Base-by-base conservation (phyloP, 1,284 basidiomycete genomes). In the Peniophora sp. region DNA sequence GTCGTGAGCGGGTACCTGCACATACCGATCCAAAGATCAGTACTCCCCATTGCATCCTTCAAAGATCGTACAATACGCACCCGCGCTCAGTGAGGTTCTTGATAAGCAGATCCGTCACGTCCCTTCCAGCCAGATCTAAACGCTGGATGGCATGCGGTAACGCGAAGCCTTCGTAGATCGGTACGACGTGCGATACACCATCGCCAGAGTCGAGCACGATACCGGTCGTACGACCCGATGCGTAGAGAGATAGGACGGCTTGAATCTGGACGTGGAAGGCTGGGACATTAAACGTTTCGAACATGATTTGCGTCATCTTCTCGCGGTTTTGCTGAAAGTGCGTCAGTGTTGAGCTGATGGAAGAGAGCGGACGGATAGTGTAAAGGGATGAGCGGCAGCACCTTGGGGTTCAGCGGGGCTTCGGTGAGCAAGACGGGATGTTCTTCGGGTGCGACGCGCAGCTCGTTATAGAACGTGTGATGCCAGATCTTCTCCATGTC, bases 261-360 rank as follows among this genome's bases (percentile, higher is more conserved):
- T 95, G 92, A 70, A 94, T 93, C 52, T 88, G 81, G 60, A 94
- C 91, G 77, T 94, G 94, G 79, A 95, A 93, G 16, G 92, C 92
- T 51, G 92, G 92, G 3, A 82, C 83, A 72, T 94, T 95, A 83
- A 96, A 95, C 45, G 92, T 95, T 78, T 96, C 92, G 70, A 96
- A 96, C 89, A 94, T 94, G 78, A 94, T 93, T 74, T 94, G 91
- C 55, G 91, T 93, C 91, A 94, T 94, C 81, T 94, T 94, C 77
- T 96, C 92, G 67, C 92, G 78, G 78, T 95, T 94, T 55, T 32
- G 27, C 27, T 32, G 27, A 12, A n/a, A n/a, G 27, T 32, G 27
- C 27, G 12, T 32, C 12, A n/a, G 5, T 32, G 27, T 5, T 32
- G 5, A 32, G 27, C 27, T 6, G 5, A 32, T 32, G 12, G 5